phyloP scores from a whole-genome alignment of 2,329 filamentous ascomycete genomes.

The Ophiocordyceps polyrhachis-furcata region DNA sequence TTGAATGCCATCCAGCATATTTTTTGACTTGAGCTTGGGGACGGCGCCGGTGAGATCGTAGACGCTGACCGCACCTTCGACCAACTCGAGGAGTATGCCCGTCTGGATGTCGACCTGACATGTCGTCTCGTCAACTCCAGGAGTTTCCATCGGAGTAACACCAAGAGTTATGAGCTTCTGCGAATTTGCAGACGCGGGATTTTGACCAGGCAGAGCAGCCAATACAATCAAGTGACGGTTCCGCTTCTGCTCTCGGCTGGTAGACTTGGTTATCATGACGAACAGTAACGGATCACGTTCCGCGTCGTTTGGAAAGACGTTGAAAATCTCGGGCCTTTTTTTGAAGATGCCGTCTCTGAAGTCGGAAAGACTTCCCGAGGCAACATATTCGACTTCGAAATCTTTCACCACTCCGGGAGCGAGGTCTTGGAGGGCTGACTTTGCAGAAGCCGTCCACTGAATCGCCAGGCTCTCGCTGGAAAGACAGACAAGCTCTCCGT shows the following conservation, averaged over 20 bases:
- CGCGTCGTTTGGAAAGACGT: slow-evolving; percentile 28
- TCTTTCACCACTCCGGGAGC: slow-evolving; percentile 13
- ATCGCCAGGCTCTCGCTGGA: slow-evolving; percentile 29
- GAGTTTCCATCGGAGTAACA: slow-evolving; percentile 16
- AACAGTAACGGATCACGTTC: slow-evolving; percentile 32
- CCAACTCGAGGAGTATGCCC: slow-evolving; percentile 43
- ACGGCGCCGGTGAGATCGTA: slow-evolving; percentile 46
- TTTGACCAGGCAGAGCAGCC: slow-evolving; percentile 12
- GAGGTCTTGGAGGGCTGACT: slow-evolving; percentile 16
- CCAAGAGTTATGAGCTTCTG: slow-evolving; percentile 21
- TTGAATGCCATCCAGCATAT: slow-evolving; percentile 30
- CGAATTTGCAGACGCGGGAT: slow-evolving; percentile 8
- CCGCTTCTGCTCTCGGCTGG: slow-evolving; percentile 9
- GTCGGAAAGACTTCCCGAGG: slow-evolving; percentile 25
- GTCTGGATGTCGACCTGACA: slow-evolving; percentile 44
- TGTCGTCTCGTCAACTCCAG: slow-evolving; percentile 5
- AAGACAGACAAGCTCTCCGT: slow-evolving; percentile 42
- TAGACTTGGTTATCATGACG: slow-evolving; percentile 26
- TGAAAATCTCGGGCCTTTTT: slow-evolving; percentile 31
- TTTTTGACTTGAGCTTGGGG: slow-evolving; percentile 37
- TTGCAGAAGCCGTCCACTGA: slow-evolving; percentile 17
- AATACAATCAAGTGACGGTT: slow-evolving; percentile 15
- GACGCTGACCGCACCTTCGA: slow-evolving; percentile 32
- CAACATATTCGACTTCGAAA: slow-evolving; percentile 30
- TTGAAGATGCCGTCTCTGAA: slow-evolving; percentile 36